A percentile compares a stretch with the other conserved stretches of the same genome.
Conservation (phyloP, 1,284 basidiomycete species). For the Sporisorium iseilematis-ciliati region DNA sequence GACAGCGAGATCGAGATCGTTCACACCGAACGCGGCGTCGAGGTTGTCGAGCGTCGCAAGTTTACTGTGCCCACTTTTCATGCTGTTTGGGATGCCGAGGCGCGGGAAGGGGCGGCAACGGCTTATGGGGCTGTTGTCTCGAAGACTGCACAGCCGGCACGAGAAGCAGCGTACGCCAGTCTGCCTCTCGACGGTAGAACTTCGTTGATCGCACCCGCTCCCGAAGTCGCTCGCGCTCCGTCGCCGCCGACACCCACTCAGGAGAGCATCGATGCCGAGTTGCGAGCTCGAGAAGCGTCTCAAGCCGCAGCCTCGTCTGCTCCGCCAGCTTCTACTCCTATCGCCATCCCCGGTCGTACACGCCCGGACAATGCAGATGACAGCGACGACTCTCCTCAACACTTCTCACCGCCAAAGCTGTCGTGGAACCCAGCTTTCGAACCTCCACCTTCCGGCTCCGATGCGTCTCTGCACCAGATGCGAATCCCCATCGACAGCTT, state of each 20-base stretch:
- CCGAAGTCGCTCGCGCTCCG: constrained; percentile 49
- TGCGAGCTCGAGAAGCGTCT: constrained; percentile 8
- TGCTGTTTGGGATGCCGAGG: constrained; percentile 78
- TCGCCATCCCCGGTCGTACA: constrained; percentile 15
- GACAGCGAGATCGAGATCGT: constrained; percentile 55
- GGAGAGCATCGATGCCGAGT: constrained; percentile 31
- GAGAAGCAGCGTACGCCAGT: constrained; percentile 79
- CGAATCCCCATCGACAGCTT: constrained; percentile 70
- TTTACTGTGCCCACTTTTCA: constrained; percentile 80
- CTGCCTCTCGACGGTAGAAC: constrained; percentile 86
- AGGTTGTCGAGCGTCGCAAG: constrained; percentile 70
- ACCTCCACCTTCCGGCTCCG: constrained; percentile 71
- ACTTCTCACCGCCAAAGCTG: constrained; percentile 62
- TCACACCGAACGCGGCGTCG: constrained; percentile 59
- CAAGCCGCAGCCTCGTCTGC: constrained; percentile 8
- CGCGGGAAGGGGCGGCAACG: constrained; percentile 13
- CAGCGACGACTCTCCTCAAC: constrained; percentile 32
- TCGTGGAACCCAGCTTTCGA: constrained; percentile 72
- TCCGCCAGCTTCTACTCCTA: constrained; percentile 8
- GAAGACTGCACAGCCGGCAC: constrained; percentile 6
- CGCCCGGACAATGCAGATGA: constrained; percentile 8
- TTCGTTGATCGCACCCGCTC: constrained; percentile 81
- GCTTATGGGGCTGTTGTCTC: not conserved
- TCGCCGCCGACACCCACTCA: constrained; percentile 52
- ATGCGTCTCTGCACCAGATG: constrained; percentile 71